phyloP scores from a whole-genome alignment of 2,329 filamentous ascomycete species.

The Fusarium stilboides region DNA sequence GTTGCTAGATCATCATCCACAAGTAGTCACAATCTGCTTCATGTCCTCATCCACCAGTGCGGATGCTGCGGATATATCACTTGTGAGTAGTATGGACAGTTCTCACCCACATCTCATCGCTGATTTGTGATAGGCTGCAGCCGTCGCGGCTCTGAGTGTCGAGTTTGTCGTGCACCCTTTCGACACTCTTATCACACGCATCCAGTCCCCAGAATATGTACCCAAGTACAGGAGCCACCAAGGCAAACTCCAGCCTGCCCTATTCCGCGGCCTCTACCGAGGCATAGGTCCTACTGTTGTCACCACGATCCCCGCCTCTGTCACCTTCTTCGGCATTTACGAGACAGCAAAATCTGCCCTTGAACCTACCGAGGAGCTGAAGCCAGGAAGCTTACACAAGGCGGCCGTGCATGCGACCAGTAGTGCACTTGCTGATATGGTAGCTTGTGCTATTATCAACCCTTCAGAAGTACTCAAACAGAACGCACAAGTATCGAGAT shows the following conservation, averaged over 20 bases:
- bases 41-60: constrained; percentile 22
- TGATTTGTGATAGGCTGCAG: constrained; percentile 14
- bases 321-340: constrained; percentile 36
- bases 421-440: constrained; percentile 33
- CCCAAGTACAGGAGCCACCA: constrained; percentile 13
- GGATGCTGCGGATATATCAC: constrained; percentile 30
- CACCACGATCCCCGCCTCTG: constrained; percentile 32
- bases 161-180: constrained; percentile 39
- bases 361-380: constrained; percentile 5
- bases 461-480: constrained; percentile 37
- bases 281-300: constrained; percentile 27
- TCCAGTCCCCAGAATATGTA: constrained; percentile 31
- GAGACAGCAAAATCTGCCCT: constrained; percentile 21
- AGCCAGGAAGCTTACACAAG: constrained; percentile 6
- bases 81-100: background rate
- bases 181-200: constrained; percentile 34
- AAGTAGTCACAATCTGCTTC: background rate
- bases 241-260: constrained; percentile 14
- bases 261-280: constrained; percentile 29
- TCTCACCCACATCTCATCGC: fast-evolving
- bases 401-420: constrained; percentile 25
- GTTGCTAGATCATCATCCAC: background rate
- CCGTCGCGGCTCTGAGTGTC: constrained; percentile 24
- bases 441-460: constrained; percentile 38
- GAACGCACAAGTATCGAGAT: constrained; percentile 30